phyloP scores from a whole-genome alignment of 2,329 filamentous ascomycete species.

The Fusarium tjaetaba region DNA sequence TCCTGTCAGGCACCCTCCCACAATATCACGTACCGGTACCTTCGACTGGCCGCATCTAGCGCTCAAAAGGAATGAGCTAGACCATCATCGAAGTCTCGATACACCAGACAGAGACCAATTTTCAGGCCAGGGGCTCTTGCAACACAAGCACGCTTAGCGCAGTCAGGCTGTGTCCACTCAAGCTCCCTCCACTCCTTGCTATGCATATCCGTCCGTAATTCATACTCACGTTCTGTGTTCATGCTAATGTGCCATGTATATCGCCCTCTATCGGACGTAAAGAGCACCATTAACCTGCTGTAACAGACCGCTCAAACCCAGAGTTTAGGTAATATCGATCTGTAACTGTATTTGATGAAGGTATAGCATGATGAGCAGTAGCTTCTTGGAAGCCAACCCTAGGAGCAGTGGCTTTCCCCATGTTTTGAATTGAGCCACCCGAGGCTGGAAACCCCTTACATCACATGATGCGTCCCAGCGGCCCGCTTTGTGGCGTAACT shows the following conservation, averaged over 20 bases:
- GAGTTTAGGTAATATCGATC: background rate
- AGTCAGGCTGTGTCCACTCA: slow-evolving; percentile 34
- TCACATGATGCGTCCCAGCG: slow-evolving; percentile 39
- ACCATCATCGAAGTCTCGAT: slow-evolving; percentile 29
- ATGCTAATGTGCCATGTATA: background rate
- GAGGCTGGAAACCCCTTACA: slow-evolving; percentile 22
- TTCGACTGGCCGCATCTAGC: background rate
- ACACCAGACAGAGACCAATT: slow-evolving; percentile 34
- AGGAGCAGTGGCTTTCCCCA: background rate
- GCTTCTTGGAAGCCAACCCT: background rate
- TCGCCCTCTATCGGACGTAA: background rate
- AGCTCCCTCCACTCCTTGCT: slow-evolving; percentile 43
- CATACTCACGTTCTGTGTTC: background rate
- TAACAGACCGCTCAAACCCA: background rate
- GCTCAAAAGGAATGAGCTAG: slow-evolving; percentile 8
- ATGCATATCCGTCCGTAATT: slow-evolving; percentile 12
- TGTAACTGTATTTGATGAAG: background rate
- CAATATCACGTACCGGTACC: slow-evolving; percentile 34
- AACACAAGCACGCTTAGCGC: slow-evolving; percentile 28
- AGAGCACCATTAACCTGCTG: background rate
- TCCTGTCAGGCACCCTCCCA: slow-evolving; percentile 21
- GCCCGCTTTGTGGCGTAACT: slow-evolving; percentile 35
- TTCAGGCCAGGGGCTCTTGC: slow-evolving; percentile 29
- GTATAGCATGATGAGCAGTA: background rate
- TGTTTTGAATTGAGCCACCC: slow-evolving; percentile 20